Conservation (phyloP, 2,329 filamentous ascomycete genomes). For the Aspergillus novofumigatus region DNA sequence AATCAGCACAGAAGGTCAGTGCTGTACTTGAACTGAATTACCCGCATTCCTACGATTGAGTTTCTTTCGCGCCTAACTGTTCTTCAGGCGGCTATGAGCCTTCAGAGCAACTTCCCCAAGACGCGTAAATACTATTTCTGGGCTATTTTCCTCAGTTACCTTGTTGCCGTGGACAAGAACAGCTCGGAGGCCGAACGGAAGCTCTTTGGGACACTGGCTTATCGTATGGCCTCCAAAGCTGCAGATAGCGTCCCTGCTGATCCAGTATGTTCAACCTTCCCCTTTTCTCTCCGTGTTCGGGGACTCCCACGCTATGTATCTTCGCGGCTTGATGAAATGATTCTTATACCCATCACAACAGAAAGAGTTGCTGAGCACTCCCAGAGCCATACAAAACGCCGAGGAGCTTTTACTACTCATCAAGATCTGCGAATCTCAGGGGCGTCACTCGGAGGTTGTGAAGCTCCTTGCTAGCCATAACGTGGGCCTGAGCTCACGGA, state of each 20-base stretch:
- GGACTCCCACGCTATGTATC: neutral
- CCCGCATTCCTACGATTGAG: neutral
- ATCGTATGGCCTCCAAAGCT: slow-evolving; percentile 47
- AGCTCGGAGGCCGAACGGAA: slow-evolving; percentile 41
- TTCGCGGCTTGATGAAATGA: slow-evolving; percentile 16
- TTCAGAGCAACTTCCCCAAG: slow-evolving; percentile 47
- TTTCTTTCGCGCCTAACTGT: slow-evolving; percentile 12
- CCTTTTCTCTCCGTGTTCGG: neutral
- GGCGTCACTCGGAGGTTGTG: slow-evolving; percentile 36
- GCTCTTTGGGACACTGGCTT: slow-evolving; percentile 48
- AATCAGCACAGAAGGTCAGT: slow-evolving; percentile 47
- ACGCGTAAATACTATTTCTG: slow-evolving; percentile 47
- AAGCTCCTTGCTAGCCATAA: slow-evolving; percentile 41
- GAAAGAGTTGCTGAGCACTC: slow-evolving; percentile 38
- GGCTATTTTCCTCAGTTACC: slow-evolving; percentile 45
- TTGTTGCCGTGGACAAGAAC: slow-evolving; percentile 34
- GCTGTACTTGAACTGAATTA: neutral
- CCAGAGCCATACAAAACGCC: slow-evolving; percentile 43
- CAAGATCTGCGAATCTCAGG: slow-evolving; percentile 42
- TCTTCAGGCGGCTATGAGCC: slow-evolving; percentile 45
- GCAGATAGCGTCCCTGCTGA: slow-evolving; percentile 41
- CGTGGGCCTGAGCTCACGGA: slow-evolving; percentile 38
- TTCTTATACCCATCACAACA: slow-evolving; percentile 19
- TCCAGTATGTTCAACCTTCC: slow-evolving; percentile 32
- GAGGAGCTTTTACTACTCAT: slow-evolving; percentile 45